These are phyloP conservation scores for Mycena albidolilacea DNA, from an alignment of 768 basidiomycete species.

Conservation along the genomic window DNA sequence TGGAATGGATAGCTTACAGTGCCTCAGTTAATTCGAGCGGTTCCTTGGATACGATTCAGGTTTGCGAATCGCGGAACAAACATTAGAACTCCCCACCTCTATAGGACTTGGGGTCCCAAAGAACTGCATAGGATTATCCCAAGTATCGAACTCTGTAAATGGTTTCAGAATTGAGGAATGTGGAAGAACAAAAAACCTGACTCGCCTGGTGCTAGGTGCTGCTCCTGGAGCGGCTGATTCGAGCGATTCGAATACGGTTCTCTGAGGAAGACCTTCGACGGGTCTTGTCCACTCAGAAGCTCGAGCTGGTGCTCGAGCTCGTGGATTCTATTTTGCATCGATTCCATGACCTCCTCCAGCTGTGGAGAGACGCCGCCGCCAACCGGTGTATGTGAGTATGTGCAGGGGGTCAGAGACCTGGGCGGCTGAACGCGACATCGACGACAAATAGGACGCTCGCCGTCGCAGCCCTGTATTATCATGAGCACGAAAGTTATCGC, in stretches of 20 bases:
- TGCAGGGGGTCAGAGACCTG: conserved; percentile 11
- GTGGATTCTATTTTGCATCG: conserved; percentile 6
- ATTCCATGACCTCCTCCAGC: background rate
- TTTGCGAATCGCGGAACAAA: background rate
- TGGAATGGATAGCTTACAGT: background rate
- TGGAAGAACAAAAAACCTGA: background rate
- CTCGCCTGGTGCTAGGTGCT: background rate
- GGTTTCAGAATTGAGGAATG: background rate
- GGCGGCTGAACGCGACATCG: conserved; percentile 28
- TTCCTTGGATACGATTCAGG: conserved; percentile 4
- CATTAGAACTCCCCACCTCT: background rate
- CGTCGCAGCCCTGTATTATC: conserved; percentile 6
- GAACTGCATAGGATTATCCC: background rate
- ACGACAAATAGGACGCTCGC: conserved; percentile 23
- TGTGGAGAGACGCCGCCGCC: conserved; percentile 3
- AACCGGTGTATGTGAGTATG: conserved; percentile 14
- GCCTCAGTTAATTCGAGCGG: background rate
- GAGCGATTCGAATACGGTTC: conserved; percentile 6
- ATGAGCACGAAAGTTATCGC: background rate
- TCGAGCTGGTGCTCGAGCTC: conserved; percentile 6
- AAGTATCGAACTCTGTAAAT: background rate
- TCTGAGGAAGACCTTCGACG: conserved; percentile 1
- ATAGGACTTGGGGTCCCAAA: conserved; percentile 1
- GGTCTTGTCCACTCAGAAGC: background rate
- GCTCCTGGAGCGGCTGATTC: background rate